Percentiles rank a stretch among this genome's conserved stretches.
Conservation (phyloP, 1,139 yeast species). For the Geotrichum restrictum region DNA sequence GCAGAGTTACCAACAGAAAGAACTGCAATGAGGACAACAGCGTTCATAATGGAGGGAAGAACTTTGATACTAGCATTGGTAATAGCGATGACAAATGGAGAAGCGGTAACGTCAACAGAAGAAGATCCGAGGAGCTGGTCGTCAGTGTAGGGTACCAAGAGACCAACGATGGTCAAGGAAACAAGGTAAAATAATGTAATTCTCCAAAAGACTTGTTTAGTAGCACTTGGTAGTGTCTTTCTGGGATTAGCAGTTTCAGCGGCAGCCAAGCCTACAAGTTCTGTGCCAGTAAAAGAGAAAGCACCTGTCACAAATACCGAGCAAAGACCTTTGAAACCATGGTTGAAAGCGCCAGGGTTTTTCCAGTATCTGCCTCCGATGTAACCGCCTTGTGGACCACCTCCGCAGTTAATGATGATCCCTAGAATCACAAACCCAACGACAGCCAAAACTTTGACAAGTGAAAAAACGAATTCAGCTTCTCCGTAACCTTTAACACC, state of each 20-base stretch:
- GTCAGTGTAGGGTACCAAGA: slow-evolving; percentile 60
- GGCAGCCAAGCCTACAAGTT: slow-evolving; percentile 77
- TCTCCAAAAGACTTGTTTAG: slow-evolving; percentile 72
- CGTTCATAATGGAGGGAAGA: slow-evolving; percentile 68
- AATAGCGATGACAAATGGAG: slow-evolving; percentile 73
- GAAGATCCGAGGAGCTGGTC: slow-evolving; percentile 43
- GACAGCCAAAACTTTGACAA: slow-evolving; percentile 56
- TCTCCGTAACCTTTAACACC: slow-evolving; percentile 72
- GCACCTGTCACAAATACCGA: slow-evolving; percentile 84
- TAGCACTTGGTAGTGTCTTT: slow-evolving; percentile 61
- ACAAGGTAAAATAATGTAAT: slow-evolving; percentile 60
- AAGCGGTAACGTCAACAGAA: slow-evolving; percentile 53
- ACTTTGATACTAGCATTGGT: slow-evolving; percentile 54
- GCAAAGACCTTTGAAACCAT: slow-evolving; percentile 75
- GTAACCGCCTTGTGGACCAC: slow-evolving; percentile 60
- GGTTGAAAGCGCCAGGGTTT: slow-evolving; percentile 58
- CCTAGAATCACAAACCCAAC: slow-evolving; percentile 62
- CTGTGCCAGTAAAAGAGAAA: slow-evolving; percentile 81
- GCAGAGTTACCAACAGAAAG: slow-evolving; percentile 73
- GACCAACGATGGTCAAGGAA: slow-evolving; percentile 56
- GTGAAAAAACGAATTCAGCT: slow-evolving; percentile 59
- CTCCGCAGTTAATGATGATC: slow-evolving; percentile 61
- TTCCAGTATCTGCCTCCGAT: slow-evolving; percentile 63
- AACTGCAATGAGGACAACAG: slow-evolving; percentile 65
- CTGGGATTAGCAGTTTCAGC: slow-evolving; percentile 79